Base-by-base conservation (phyloP, 108 stramenopile species). In the Fragilaria crotonensis region DNA sequence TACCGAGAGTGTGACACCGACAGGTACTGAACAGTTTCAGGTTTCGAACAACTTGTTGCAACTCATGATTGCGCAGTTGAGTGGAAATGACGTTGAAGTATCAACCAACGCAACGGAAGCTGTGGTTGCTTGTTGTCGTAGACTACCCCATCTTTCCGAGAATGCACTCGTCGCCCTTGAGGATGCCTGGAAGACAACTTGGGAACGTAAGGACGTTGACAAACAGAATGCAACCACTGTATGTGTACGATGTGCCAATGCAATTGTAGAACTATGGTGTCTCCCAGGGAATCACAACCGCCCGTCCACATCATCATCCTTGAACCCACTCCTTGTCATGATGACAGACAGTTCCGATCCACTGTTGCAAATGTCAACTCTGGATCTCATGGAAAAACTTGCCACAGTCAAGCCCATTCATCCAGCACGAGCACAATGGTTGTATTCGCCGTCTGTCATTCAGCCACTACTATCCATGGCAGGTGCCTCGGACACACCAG, bases 311-410 rank as follows among this genome's bases (percentile, higher is more conserved):
- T n/a, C n/a, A n/a, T n/a, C n/a, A n/a, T n/a, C n/a, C n/a, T n/a
- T n/a, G n/a, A 30, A 45, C 2, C 25, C 20, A 1, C 33, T 63
- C 4, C 18, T 58, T 7, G 5, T 14, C 9, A 41, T 64, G 45
- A 14, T 70, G 1, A 29, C 21, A 14, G 46, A 65, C 33, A 27
- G 44, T 25, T 7, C 36, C 5, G 70, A 62, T 30, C 57, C 64
- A 14, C 46, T 71, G 59, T 17, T 71, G 19, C 58, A 52, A 59
- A 52, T 71, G 63, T 59, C 70, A 7, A 27, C 41, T 1, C 48
- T 71, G 30, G 70, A 71, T 54, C 33, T 71, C 22, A 27, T 71
- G 2, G 64, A 71, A 49, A 25, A 32, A 28, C 29, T 71, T 21
- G 63, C 64, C 5, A 25, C 49, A 11, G 51, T 51, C n/a, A 28